Base-by-base conservation (phyloP, 768 basidiomycete genomes). In the Holtermanniella nyarrowii region DNA sequence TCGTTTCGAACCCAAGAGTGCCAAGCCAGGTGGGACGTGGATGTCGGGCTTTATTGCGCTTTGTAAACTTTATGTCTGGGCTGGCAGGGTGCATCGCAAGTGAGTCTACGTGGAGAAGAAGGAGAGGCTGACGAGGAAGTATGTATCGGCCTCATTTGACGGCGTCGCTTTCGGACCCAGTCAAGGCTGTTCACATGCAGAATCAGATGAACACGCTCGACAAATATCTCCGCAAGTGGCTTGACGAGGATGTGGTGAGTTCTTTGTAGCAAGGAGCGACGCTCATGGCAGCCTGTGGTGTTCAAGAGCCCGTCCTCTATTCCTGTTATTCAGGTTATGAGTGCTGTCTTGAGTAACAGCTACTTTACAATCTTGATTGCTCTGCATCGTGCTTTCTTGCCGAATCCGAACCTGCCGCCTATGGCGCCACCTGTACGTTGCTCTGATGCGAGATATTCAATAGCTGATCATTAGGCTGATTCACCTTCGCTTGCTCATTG, bases 1-100 rank as follows among this genome's bases (percentile, higher is more conserved):
- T 1, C n/a, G n/a, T n/a, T n/a, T n/a, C n/a, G n/a, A n/a, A n/a
- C n/a, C n/a, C n/a, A n/a, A 5, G 14, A 14, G 24, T 7, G 5
- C 44, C 5, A 18, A 69, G 40, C 48, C 66, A 5, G 41, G 46
- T 79, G 25, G 44, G 24, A 79, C 85, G 4, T 75, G 89, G 42
- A 90, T 91, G 88, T 76, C 81, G 2, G 89, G 89, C 16, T 82
- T 81, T 58, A 78, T 85, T 53, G 82, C 84, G 5, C 74, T 91
- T 57, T 80, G 80, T 49, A 78, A 78, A 53, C 77, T 91, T 14
- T 90, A 88, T 73, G 82, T 86, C 70, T 88, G 91, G 53, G 86
- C 79, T 4, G 89, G 72, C 7, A 56, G 61, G 39, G 81, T 91
- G 31, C 31, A 37, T 23, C 77, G 88, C 46, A 79, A 86, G 22